phyloP scores from a whole-genome alignment of 2,329 filamentous ascomycete species.

The Epichloe uncinata region DNA sequence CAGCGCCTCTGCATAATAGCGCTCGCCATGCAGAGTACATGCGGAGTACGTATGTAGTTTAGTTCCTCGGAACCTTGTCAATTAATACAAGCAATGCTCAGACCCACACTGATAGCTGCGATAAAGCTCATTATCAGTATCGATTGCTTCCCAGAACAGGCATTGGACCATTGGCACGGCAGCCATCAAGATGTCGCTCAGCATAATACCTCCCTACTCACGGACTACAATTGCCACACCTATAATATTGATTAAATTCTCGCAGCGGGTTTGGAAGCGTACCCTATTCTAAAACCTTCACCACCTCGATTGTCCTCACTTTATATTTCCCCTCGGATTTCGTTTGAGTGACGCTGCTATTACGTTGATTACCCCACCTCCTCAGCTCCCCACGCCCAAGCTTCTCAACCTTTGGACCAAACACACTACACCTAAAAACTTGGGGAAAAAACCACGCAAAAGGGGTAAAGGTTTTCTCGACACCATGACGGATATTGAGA shows the following conservation, averaged over 20 bases:
- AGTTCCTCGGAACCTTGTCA: not conserved
- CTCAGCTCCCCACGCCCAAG: not conserved
- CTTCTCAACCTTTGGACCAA: not conserved
- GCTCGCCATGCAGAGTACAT: not conserved
- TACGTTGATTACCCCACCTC: not conserved
- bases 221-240: not conserved
- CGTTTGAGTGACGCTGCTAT: not conserved
- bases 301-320: not conserved
- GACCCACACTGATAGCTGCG: not conserved
- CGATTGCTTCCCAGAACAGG: not conserved
- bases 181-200: not conserved
- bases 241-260: not conserved
- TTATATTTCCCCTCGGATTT: not conserved
- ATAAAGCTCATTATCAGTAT: conserved; percentile 1
- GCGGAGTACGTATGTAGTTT: not conserved
- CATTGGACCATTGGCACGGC: not conserved
- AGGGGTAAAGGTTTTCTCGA: not conserved
- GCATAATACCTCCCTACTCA: not conserved
- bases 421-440: not conserved
- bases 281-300: not conserved
- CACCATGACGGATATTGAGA: conserved; percentile 4
- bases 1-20: not conserved
- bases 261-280: not conserved
- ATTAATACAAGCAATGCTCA: not conserved
- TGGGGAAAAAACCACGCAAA: not conserved